Base-by-base conservation (phyloP, 345 rosid species). In the Syzygium aromaticum region DNA sequence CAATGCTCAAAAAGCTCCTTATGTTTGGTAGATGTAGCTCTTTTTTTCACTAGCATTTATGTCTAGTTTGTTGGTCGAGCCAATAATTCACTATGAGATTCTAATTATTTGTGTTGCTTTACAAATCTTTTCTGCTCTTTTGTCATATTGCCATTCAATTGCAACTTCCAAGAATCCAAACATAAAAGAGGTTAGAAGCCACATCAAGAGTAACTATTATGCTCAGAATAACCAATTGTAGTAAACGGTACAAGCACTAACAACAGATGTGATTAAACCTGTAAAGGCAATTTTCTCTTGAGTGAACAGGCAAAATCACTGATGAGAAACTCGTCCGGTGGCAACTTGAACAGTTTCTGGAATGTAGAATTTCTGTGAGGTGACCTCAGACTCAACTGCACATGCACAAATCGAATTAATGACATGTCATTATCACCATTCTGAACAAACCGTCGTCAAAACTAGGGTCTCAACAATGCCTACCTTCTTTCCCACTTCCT, bases 401-500 rank as follows among this genome's bases (percentile, higher is more conserved):
- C 86, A 30, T 51, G 82, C 82, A 64, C 78, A 8, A 64, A 64
- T 64, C 78, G 78, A 64, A 64, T 30, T 64, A 64, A 64, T 64
- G 49, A 73, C 49, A 38, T 5, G 14, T 19, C 30, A 53, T 84
- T 52, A 30, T 46, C 28, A 87, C 16, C 54, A 19, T 33, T 22
- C 21, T n/a, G 27, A 80, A 49, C 40, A 87, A 13, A 87, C 51
- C 19, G 17, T 4, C 30, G 19, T n/a, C 54, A 43, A 51, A 52
- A 52, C 49, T 30, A 61, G 38, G 84, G 86, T 63, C 73, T 64
- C 30, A 16, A 53, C 25, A 61, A 46, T 86, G 46, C 86, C 88
- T 91, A 95, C 98, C 99, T 95, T 95, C 94, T 93, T 95, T 73
- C 99, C 99, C 14, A 97, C 96, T 93, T 96, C 99, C 91, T 94